Base-by-base conservation (phyloP, 2,329 filamentous ascomycete species). In the Stagonosporopsis vannaccii region DNA sequence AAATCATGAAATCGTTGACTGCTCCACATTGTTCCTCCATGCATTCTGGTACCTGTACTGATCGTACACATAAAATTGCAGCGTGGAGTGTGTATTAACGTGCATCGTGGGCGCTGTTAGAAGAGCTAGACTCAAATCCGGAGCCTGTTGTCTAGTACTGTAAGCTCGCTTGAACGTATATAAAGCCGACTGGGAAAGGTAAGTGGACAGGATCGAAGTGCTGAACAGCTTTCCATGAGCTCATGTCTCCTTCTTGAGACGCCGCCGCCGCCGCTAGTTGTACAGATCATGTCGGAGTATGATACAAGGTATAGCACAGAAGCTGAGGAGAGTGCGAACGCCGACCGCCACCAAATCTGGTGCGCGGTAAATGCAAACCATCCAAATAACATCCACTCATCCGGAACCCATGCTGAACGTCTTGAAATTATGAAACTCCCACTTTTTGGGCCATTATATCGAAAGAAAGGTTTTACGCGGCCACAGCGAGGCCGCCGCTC, bases 261-360 rank as follows among this genome's bases (percentile, higher is more conserved):
- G 45, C 60, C 62, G 13, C 30, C 62, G 13, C 30, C 30, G 47
- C 60, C 56, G 65, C 64, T 68, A 66, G 61, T 66, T 65, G 62
- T 72, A 71, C 67, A 72, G 56, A 62, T 66, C 66, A 61, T 63
- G 61, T 60, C 58, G 61, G 51, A 49, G 49, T 73, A 72, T 72
- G 61, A 63, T 70, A 73, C 68, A 71, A 61, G 47, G 61, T 72
- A 68, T 71, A 66, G 61, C 63, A 69, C 68, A 72, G 61, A 65
- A 70, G 69, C 63, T 70, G 70, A 72, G 70, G 62, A 71, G 70
- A 72, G 69, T 73, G 67, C 63, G 59, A 73, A 73, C 69, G 69
- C 69, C 70, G 60, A 63, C 65, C 69, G 70, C 69, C 54, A 54
- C 69, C 62, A 50, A 60, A 65, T 56, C 53, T 56, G 51, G 60